These are phyloP conservation scores for Domatiomyces catenatus DNA, from an alignment of 2,329 filamentous ascomycete genomes.

Conservation along the genomic window DNA sequence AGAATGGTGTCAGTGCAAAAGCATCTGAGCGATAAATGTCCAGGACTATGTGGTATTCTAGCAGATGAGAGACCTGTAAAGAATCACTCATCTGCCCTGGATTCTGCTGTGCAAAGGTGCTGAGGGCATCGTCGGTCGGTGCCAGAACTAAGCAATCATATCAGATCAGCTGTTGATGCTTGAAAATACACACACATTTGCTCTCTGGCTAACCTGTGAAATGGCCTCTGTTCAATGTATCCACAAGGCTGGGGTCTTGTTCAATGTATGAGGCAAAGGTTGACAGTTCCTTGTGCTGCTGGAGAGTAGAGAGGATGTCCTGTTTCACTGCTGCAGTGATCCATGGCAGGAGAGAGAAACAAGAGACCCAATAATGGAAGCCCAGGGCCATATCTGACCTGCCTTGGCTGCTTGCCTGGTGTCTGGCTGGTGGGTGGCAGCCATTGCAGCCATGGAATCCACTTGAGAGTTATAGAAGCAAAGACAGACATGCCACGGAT, in stretches of 20 bases:
- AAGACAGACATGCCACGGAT: not conserved
- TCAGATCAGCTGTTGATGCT: not conserved
- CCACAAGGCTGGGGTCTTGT: constrained; percentile 8
- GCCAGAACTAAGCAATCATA: constrained; percentile 7
- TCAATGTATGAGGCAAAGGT: constrained; percentile 8
- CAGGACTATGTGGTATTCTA: constrained; percentile 45
- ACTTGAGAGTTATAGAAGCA: not conserved
- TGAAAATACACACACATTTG: not conserved
- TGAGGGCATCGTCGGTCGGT: constrained; percentile 10
- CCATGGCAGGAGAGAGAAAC: not conserved
- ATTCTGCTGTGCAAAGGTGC: constrained; percentile 3
- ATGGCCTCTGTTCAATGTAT: constrained; percentile 10
- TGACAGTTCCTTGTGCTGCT: constrained; percentile 11
- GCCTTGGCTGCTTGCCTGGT: not conserved
- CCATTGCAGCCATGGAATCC: not conserved
- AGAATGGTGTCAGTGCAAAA: constrained; percentile 22
- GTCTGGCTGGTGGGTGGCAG: too few species aligned
- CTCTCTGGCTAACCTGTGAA: constrained; percentile 8
- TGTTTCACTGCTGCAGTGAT: constrained; percentile 3
- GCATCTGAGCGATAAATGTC: constrained; percentile 29
- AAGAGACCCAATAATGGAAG: not conserved
- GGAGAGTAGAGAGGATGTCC: constrained; percentile 12
- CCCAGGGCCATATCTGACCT: not conserved
- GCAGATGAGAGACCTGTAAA: constrained; percentile 29
- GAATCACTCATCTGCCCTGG: constrained; percentile 6